Conservation (phyloP, 257 asterid genomes). For the Fraxinus cuspidata region DNA sequence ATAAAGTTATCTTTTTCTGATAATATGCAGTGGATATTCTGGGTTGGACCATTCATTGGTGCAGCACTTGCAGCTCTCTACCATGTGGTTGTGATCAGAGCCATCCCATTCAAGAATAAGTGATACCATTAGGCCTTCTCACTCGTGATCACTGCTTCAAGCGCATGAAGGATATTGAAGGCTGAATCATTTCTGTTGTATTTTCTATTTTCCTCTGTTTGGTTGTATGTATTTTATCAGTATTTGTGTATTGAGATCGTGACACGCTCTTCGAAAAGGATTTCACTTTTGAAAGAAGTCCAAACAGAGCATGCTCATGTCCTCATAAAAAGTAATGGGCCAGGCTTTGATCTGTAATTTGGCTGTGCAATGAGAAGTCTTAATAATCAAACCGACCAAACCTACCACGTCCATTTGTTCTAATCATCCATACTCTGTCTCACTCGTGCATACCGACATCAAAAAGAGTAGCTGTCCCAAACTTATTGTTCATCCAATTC, state of each 20-base stretch:
- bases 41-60: constrained; percentile 74
- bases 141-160: constrained; percentile 20
- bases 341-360: constrained; percentile 23
- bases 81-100: constrained; percentile 60
- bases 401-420: constrained; percentile 5
- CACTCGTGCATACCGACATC: neutral
- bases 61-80: constrained; percentile 63
- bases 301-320: constrained; percentile 17
- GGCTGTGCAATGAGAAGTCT: constrained; percentile 29
- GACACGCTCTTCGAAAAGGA: neutral
- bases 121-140: constrained; percentile 25
- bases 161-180: constrained; percentile 19
- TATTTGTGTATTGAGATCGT: constrained; percentile 7
- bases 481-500: neutral
- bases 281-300: constrained; percentile 19
- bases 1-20: neutral
- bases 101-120: constrained; percentile 55
- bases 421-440: neutral
- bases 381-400: constrained; percentile 21
- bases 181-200: constrained; percentile 14
- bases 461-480: neutral
- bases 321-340: constrained; percentile 24
- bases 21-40: constrained; percentile 59
- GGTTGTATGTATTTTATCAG: constrained; percentile 25
- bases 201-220: neutral